These are phyloP conservation scores for Diplosphaera chodatii DNA, from an alignment of 139 green algal species.

Conservation along the genomic window DNA sequence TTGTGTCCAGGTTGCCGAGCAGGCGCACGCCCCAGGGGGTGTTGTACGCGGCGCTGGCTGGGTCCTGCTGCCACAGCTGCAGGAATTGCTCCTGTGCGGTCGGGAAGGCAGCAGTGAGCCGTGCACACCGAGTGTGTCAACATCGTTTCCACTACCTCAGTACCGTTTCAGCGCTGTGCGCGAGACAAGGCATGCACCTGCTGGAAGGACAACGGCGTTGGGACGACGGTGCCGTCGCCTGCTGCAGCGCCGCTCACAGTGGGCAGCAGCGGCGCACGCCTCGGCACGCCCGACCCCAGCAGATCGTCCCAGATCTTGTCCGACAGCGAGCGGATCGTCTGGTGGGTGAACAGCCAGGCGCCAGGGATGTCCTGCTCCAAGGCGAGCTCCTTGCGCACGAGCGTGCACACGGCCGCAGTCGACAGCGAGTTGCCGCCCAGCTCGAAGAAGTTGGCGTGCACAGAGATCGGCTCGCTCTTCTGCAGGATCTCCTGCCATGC, in stretches of 20 bases:
- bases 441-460: not conserved
- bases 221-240: too few relatives aligned
- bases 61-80: not conserved
- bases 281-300: too few relatives aligned
- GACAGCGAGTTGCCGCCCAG: constrained; percentile 21
- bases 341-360: constrained; percentile 14
- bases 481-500: not conserved
- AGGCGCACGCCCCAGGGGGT: not conserved
- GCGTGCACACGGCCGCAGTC: constrained; percentile 10
- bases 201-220: not conserved
- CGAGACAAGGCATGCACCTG: not conserved
- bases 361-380: constrained; percentile 5
- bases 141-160: too few relatives aligned
- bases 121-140: too few relatives aligned
- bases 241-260: not conserved
- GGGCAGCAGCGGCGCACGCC: too few relatives aligned
- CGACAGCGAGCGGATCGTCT: constrained; percentile 15
- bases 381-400: not conserved
- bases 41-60: not conserved
- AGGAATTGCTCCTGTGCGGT: not conserved
- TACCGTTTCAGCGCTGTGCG: too few relatives aligned
- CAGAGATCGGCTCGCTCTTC: not conserved
- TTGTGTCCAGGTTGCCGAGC: not conserved
- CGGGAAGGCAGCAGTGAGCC: too few relatives aligned
- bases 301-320: not conserved